Percentiles rank a stretch among this genome's conserved stretches.
phyloP scores from a whole-genome alignment of 768 basidiomycete species.

The Nidularia pulvinata region DNA sequence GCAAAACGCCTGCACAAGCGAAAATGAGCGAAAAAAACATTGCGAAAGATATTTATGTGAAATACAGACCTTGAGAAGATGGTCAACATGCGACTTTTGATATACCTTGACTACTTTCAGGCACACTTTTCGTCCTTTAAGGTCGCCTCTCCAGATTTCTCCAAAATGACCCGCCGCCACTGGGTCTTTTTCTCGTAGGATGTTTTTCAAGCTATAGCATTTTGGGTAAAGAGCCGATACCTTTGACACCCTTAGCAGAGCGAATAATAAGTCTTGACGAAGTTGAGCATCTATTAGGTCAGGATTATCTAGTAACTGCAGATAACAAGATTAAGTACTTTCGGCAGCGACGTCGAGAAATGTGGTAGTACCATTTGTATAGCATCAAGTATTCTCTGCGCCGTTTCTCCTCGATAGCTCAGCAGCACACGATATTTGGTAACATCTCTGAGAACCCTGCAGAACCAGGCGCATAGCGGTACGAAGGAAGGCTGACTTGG shows the following conservation, averaged over 20 bases:
- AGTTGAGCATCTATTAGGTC: background rate
- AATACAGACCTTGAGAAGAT: background rate
- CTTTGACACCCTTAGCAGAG: background rate
- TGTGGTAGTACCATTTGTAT: no score
- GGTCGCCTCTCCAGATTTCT: background rate
- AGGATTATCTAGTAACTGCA: background rate
- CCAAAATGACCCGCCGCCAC: background rate
- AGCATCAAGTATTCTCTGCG: no score
- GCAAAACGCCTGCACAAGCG: background rate
- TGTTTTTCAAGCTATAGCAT: background rate
- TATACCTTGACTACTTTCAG: background rate
- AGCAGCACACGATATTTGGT: no score
- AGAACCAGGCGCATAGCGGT: no score
- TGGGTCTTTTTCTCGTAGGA: background rate
- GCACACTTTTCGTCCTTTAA: background rate
- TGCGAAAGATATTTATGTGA: background rate
- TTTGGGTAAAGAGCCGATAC: background rate
- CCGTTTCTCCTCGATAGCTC: no score
- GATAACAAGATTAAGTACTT: background rate
- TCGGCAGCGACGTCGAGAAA: no score
- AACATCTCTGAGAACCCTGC: no score
- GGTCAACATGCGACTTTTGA: background rate
- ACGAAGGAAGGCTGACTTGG: no score
- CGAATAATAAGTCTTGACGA: background rate
- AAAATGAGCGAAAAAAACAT: background rate